A percentile compares a stretch with the other conserved stretches of the same genome.
Conservation (phyloP, 345 rosid genomes). For the Balakata baccata region DNA sequence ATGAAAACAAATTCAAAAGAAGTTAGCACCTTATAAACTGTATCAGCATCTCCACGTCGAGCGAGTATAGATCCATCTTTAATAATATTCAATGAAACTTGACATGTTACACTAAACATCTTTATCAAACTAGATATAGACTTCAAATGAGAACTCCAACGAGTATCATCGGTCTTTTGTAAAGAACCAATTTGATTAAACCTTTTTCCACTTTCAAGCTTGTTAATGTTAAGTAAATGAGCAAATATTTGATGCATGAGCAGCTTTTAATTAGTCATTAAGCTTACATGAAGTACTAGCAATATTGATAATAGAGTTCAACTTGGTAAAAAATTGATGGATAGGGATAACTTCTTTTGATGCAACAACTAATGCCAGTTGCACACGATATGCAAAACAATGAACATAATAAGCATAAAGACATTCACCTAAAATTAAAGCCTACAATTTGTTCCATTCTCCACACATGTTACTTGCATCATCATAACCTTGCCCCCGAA, state of each 20-base stretch:
- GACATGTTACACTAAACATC: not conserved
- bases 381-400: not conserved
- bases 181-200: too few species aligned
- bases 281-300: too few species aligned
- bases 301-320: too few species aligned
- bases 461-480: slow-evolving; percentile 5
- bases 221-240: too few species aligned
- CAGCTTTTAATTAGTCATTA: too few species aligned
- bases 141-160: not conserved
- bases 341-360: slow-evolving; percentile 4
- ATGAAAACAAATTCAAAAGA: slow-evolving; percentile 4
- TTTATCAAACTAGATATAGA: too few species aligned
- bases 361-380: not conserved
- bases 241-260: too few species aligned
- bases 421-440: not conserved
- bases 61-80: not conserved
- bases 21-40: not conserved
- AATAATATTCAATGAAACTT: not conserved
- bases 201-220: too few species aligned
- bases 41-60: not conserved
- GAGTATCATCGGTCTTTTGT: too few species aligned
- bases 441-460: slow-evolving; percentile 2
- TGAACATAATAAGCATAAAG: not conserved
- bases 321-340: not conserved
- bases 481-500: slow-evolving; percentile 8